phyloP scores from a whole-genome alignment of 139 green algal species.

The Auxenochlorella protothecoides region DNA sequence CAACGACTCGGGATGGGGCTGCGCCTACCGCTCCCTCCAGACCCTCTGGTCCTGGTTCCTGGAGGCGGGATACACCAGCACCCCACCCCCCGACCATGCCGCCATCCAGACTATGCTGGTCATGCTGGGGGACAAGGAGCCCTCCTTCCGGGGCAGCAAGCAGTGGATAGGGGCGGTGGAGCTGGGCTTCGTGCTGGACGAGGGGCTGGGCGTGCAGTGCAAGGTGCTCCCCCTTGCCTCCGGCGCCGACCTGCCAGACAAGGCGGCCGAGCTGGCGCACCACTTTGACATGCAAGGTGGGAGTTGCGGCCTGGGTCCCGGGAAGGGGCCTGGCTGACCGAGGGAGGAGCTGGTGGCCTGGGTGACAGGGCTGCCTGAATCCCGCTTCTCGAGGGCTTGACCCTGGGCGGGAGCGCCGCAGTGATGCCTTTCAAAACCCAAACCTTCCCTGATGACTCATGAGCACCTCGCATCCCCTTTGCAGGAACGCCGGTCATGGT shows the following conservation, averaged over 20 bases:
- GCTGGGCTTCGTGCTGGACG: constrained; percentile 79
- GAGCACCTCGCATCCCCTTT: no score
- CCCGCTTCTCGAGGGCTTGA: no score
- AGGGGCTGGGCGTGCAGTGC: constrained; percentile 56
- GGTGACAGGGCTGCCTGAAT: no score
- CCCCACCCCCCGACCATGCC: constrained; percentile 57
- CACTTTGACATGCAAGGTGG: constrained; percentile 78
- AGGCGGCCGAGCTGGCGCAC: constrained; percentile 63
- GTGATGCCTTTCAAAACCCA: no score
- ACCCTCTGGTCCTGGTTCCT: constrained; percentile 89
- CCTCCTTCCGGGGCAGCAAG: constrained; percentile 59
- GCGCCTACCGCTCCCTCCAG: constrained; percentile 91
- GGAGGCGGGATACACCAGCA: constrained; percentile 65
- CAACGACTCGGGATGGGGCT: constrained; percentile 89
- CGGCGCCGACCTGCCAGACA: constrained; percentile 67
- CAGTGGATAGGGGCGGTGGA: constrained; percentile 95
- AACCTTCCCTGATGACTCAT: no score
- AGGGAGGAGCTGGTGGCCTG: no score
- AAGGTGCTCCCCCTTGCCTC: constrained; percentile 56
- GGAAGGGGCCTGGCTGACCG: no score
- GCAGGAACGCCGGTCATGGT: constrained; percentile 79
- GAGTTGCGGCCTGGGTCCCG: not conserved
- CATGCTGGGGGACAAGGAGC: constrained; percentile 70
- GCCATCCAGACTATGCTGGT: constrained; percentile 79
- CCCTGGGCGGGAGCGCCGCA: no score